Percentiles rank a stretch among this genome's conserved stretches.
Conservation (phyloP, 495 filamentous ascomycete genomes). For the Xylaria flabelliformis region DNA sequence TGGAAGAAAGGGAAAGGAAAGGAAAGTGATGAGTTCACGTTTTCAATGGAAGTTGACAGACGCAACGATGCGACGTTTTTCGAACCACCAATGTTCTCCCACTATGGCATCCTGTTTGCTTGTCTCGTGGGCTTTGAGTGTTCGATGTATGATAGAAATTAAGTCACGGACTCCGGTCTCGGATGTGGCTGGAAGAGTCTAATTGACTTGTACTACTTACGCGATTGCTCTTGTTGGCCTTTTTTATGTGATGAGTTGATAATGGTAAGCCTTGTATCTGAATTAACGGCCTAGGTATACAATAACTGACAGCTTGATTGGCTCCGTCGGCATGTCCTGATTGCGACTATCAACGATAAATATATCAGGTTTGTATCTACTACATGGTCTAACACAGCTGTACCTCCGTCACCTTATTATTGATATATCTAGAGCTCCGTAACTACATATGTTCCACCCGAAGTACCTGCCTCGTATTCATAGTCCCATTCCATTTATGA, state of each 20-base stretch:
- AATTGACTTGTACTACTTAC: slow-evolving; percentile 17
- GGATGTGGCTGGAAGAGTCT: neutral
- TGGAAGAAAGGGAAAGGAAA: neutral
- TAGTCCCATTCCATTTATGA: neutral
- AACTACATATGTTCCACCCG: neutral
- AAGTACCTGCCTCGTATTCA: neutral
- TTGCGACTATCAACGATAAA: neutral
- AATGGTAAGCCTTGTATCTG: too few species aligned
- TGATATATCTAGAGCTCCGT: neutral
- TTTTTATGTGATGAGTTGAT: neutral
- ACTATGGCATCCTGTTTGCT: neutral
- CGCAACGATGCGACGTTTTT: slow-evolving; percentile 2
- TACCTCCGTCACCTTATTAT: neutral
- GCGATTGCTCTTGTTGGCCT: neutral
- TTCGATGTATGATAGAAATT: slow-evolving; percentile 20
- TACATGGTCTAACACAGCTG: neutral
- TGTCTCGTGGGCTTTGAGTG: slow-evolving; percentile 14
- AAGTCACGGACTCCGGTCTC: slow-evolving; percentile 7
- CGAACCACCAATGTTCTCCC: neutral
- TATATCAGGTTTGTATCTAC: neutral
- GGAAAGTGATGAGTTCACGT: neutral
- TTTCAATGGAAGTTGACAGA: slow-evolving; percentile 13
- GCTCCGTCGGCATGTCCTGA: neutral
- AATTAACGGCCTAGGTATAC: too few species aligned
- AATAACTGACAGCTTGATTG: neutral